Evolutionary conservation across 768 basidiomycete species (phyloP).

Genomic region (Leccinum rimulosum): DNA sequence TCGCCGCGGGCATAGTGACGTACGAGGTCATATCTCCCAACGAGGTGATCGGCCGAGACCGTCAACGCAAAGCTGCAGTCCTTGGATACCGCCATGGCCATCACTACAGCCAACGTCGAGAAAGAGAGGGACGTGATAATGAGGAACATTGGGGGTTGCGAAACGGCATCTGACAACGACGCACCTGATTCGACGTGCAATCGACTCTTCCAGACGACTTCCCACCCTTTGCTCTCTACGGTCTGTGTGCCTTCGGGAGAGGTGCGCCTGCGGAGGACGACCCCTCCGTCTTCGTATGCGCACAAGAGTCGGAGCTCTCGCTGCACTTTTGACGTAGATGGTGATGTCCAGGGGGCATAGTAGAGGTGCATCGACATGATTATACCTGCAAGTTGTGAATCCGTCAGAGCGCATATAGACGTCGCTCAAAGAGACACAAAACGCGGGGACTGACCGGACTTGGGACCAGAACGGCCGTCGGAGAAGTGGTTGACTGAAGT

Average conservation of each 20-base stretch:
- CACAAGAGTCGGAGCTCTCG: constrained; percentile 59
- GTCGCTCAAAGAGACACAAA: constrained; percentile 35
- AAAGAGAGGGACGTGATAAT: neutral
- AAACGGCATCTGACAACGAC: constrained; percentile 21
- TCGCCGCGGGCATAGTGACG: constrained; percentile 7
- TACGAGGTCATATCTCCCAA: constrained; percentile 62
- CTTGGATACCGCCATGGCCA: constrained; percentile 55
- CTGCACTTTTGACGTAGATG: constrained; percentile 31
- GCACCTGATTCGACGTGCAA: constrained; percentile 72
- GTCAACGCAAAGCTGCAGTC: neutral
- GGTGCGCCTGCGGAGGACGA: constrained; percentile 61
- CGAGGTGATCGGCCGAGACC: constrained; percentile 62
- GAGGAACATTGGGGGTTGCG: too few relatives aligned
- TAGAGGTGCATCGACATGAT: constrained; percentile 87
- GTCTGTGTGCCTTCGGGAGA: constrained; percentile 36
- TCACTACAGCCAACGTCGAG: constrained; percentile 47
- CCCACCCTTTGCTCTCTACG: constrained; percentile 75
- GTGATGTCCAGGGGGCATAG: constrained; percentile 27
- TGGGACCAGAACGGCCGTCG: constrained; percentile 51
- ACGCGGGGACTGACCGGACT: constrained; percentile 45
- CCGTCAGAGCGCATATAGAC: constrained; percentile 52
- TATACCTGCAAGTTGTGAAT: constrained; percentile 60
- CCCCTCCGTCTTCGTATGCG: constrained; percentile 86
- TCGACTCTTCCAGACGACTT: constrained; percentile 61
- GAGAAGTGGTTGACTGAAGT: constrained; percentile 21